These are phyloP conservation scores for Diaporthe vaccinii DNA, from an alignment of 2,329 filamentous ascomycete genomes.

Conservation along the genomic window DNA sequence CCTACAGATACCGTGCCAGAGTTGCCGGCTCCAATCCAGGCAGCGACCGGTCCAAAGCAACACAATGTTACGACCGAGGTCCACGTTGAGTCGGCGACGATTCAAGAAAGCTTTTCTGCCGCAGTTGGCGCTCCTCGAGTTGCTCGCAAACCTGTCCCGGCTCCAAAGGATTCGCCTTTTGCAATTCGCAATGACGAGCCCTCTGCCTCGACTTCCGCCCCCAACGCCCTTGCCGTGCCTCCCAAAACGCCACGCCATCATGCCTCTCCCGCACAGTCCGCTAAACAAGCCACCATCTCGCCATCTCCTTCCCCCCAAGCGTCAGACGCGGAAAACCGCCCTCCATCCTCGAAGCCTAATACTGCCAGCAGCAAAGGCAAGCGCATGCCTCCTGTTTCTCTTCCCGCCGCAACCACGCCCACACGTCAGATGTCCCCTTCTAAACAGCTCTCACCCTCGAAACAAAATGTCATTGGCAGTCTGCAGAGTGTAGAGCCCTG, in stretches of 20 bases:
- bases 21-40: neutral
- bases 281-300: slow-evolving; percentile 67
- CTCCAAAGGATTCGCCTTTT: slow-evolving; percentile 41
- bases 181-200: slow-evolving; percentile 48
- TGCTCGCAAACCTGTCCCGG: slow-evolving; percentile 35
- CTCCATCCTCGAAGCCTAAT: slow-evolving; percentile 75
- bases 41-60: neutral
- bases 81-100: slow-evolving; percentile 33
- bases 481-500: slow-evolving; percentile 74
- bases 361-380: slow-evolving; percentile 60
- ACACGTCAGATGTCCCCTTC: slow-evolving; percentile 69
- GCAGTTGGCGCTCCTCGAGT: slow-evolving; percentile 39
- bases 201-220: slow-evolving; percentile 44
- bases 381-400: slow-evolving; percentile 59
- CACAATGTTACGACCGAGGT: slow-evolving; percentile 36
- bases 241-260: slow-evolving; percentile 58
- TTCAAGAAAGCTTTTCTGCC: slow-evolving; percentile 40
- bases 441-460: slow-evolving; percentile 53
- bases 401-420: slow-evolving; percentile 60
- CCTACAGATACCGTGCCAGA: slow-evolving; percentile 31
- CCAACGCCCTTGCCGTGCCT: slow-evolving; percentile 39
- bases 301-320: slow-evolving; percentile 80
- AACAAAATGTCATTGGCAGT: slow-evolving; percentile 63
- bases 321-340: slow-evolving; percentile 84
- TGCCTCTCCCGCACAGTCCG: slow-evolving; percentile 61